These are phyloP conservation scores for Melastoma candidum DNA, from an alignment of 441 rosid species.

Conservation along the genomic window DNA sequence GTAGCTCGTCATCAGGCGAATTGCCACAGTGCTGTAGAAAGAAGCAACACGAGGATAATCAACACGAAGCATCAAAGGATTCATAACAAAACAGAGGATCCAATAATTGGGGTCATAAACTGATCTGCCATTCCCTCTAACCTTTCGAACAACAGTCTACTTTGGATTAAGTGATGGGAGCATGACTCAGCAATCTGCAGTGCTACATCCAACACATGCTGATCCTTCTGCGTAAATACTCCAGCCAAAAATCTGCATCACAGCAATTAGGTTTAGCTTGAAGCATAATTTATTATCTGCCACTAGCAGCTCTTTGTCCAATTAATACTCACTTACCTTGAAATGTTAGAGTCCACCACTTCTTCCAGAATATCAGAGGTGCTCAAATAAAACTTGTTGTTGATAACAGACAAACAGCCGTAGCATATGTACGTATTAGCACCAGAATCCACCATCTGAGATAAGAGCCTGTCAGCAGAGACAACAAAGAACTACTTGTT, in stretches of 20 bases:
- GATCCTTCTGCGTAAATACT: conserved; percentile 77
- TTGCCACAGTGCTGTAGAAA: conserved; percentile 61
- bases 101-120: background rate
- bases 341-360: conserved; percentile 59
- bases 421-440: conserved; percentile 65
- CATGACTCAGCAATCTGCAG: conserved; percentile 64
- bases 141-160: conserved; percentile 94
- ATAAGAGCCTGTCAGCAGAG: conserved; percentile 8
- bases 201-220: conserved; percentile 66
- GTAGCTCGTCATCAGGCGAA: conserved; percentile 66
- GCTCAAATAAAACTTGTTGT: conserved; percentile 56
- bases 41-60: background rate
- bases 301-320: conserved; percentile 8
- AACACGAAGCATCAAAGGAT: background rate
- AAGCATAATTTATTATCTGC: background rate
- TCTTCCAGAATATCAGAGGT: conserved; percentile 58
- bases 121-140: conserved; percentile 10
- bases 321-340: conserved; percentile 48
- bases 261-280: background rate
- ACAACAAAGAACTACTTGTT: conserved; percentile 7
- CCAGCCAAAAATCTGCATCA: conserved; percentile 79
- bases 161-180: conserved; percentile 75
- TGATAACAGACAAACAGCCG: conserved; percentile 72
- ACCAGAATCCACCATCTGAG: conserved; percentile 87
- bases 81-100: background rate